Conservation (phyloP, 2,329 filamentous ascomycete genomes). For the Phaeomoniella chlamydospora region DNA sequence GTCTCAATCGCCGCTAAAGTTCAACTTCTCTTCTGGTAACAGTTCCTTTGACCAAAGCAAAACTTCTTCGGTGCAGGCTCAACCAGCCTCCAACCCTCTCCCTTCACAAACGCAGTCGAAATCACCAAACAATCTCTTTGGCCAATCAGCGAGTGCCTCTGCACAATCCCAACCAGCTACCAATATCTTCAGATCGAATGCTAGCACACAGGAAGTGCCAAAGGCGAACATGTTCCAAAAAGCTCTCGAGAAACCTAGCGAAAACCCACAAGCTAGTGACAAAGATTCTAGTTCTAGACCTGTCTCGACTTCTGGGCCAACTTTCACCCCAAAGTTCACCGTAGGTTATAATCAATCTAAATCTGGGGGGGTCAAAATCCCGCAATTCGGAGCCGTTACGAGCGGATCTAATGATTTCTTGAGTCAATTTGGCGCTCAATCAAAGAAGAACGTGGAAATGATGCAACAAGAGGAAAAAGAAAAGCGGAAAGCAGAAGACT, state of each 20-base stretch:
- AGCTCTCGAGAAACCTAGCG: not conserved
- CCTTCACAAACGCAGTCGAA: no score
- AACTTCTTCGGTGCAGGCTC: no score
- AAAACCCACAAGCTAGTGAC: not conserved
- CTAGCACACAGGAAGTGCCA: not conserved
- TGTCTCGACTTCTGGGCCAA: not conserved
- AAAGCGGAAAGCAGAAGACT: conserved; percentile 35
- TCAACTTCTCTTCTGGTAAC: no score
- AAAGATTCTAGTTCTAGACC: not conserved
- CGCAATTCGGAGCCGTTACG: not conserved
- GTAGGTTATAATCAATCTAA: not conserved
- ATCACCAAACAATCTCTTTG: not conserved
- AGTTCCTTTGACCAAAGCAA: no score
- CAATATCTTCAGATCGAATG: conserved; percentile 1
- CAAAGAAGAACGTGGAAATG: conserved; percentile 19
- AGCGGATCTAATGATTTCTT: not conserved
- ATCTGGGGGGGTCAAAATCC: not conserved
- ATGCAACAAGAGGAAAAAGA: conserved; percentile 27
- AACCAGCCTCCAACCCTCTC: not conserved
- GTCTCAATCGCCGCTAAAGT: conserved; percentile 5
- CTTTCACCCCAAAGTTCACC: not conserved
- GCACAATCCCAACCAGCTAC: not conserved
- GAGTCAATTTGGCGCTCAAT: not conserved
- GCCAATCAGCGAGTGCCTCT: not conserved
- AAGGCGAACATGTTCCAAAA: not conserved